These are phyloP conservation scores for Kernera saxatilis DNA, from an alignment of 345 rosid species.

Conservation along the genomic window DNA sequence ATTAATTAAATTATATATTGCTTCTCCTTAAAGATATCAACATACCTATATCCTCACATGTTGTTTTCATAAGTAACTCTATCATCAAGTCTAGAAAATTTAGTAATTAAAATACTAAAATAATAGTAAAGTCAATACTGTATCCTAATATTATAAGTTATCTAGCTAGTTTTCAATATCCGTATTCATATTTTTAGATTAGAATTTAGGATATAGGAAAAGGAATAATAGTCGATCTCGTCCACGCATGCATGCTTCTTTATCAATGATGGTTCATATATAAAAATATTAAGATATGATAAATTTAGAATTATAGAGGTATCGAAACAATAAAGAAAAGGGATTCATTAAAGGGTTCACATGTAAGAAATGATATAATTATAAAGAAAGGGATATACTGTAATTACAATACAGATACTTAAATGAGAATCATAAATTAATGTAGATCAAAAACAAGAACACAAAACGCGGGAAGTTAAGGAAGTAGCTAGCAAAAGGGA, in stretches of 20 bases:
- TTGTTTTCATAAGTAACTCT: not conserved
- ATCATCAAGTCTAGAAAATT: not conserved
- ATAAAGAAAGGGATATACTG: not conserved
- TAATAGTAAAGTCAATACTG: slow-evolving; percentile 9
- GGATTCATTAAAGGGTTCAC: no score
- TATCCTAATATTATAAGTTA: not conserved
- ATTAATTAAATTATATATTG: not conserved
- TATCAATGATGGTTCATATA: not conserved
- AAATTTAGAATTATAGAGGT: no score
- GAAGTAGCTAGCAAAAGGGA: not conserved
- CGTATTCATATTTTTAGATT: not conserved
- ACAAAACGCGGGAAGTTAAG: not conserved
- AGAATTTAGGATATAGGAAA: not conserved
- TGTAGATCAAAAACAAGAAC: not conserved
- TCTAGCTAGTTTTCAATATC: not conserved
- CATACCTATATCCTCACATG: not conserved
- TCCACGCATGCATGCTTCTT: not conserved
- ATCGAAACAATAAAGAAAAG: no score
- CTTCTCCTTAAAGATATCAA: not conserved
- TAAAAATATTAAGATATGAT: no score
- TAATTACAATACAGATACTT: not conserved
- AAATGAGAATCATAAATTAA: not conserved
- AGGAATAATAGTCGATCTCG: not conserved
- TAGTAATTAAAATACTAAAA: not conserved
- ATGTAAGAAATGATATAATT: no score